Percentiles rank a stretch among this genome's conserved stretches.
These are phyloP conservation scores for Lasiosphaeria ovina DNA, from an alignment of 495 filamentous ascomycete species.

Conservation along the genomic window DNA sequence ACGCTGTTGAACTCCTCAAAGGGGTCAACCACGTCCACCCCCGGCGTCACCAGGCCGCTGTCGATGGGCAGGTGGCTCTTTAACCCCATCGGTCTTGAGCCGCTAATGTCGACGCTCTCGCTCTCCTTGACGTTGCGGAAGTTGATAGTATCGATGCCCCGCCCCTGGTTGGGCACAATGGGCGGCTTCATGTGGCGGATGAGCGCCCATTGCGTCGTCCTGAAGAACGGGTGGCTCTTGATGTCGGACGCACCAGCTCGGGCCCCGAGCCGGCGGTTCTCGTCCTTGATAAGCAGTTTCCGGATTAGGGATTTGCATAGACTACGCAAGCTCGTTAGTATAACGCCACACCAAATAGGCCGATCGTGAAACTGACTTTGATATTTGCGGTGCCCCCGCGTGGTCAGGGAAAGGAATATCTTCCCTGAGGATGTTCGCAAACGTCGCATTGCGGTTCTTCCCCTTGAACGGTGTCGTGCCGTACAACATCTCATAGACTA, in stretches of 20 bases:
- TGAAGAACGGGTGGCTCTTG: slow-evolving; percentile 95
- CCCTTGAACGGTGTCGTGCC: slow-evolving; percentile 99
- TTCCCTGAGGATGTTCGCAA: slow-evolving; percentile 94
- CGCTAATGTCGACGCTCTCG: slow-evolving; percentile 88
- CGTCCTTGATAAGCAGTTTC: slow-evolving; percentile 96
- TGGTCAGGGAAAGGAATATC: slow-evolving; percentile 94
- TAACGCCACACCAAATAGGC: not conserved
- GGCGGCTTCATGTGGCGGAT: slow-evolving; percentile 98
- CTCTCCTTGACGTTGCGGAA: slow-evolving; percentile 98
- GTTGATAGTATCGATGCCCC: slow-evolving; percentile 90
- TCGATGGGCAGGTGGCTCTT: slow-evolving; percentile 78
- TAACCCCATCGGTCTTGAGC: slow-evolving; percentile 49
- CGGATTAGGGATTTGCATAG: slow-evolving; percentile 95
- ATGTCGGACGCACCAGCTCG: slow-evolving; percentile 95
- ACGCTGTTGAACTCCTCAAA: slow-evolving; percentile 99
- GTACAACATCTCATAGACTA: slow-evolving; percentile 99
- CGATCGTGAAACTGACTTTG: slow-evolving; percentile 64
- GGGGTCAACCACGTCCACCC: slow-evolving; percentile 71
- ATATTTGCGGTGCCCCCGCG: slow-evolving; percentile 76
- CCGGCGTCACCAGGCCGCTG: slow-evolving; percentile 80
- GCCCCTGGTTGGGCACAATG: slow-evolving; percentile 90
- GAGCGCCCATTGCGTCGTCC: slow-evolving; percentile 91
- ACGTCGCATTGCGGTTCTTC: slow-evolving; percentile 97
- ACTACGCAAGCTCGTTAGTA: slow-evolving; percentile 40
- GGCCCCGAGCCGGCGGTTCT: slow-evolving; percentile 90